Percentiles rank a stretch among this genome's conserved stretches.
Evolutionary conservation across 2,329 filamentous ascomycete genomes (phyloP).

Genomic region (Nemania abortiva): DNA sequence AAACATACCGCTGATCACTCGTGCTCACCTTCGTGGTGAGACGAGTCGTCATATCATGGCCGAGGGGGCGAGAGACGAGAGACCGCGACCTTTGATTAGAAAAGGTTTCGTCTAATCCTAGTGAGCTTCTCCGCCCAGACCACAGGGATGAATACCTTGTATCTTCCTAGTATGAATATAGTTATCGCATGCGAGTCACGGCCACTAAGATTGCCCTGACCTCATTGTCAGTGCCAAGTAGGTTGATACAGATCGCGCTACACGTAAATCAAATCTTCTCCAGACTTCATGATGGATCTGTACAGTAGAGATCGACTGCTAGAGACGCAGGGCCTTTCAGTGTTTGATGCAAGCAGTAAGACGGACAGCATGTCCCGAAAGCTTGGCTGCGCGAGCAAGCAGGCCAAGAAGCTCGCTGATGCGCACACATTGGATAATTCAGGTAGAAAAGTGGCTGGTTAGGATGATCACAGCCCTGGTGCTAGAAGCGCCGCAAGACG

Average conservation of each 20-base stretch:
- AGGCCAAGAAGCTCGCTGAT: constrained; percentile 34
- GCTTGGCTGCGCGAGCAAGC: constrained; percentile 38
- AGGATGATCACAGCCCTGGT: constrained; percentile 34
- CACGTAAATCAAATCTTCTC: constrained; percentile 26
- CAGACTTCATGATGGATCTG: constrained; percentile 17
- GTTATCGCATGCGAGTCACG: constrained; percentile 16
- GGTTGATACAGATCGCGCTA: constrained; percentile 26
- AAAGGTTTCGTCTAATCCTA: constrained; percentile 9
- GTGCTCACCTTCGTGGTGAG: not conserved
- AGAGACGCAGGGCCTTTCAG: constrained; percentile 24
- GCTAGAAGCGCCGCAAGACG: constrained; percentile 28
- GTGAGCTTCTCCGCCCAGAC: constrained; percentile 4
- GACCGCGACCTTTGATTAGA: constrained; percentile 6
- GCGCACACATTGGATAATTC: constrained; percentile 26
- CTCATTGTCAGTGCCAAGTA: constrained; percentile 24
- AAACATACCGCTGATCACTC: not conserved
- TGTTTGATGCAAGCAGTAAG: constrained; percentile 38
- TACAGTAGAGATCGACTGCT: constrained; percentile 16
- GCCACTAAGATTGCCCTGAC: constrained; percentile 8
- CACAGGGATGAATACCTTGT: constrained; percentile 11
- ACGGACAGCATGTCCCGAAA: constrained; percentile 38
- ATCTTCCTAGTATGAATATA: constrained; percentile 17
- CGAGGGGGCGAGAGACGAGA: not conserved
- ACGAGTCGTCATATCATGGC: constrained; percentile 18
- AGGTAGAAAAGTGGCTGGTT: constrained; percentile 33